These are phyloP conservation scores for Sugiyamaella xylanicola DNA, from an alignment of 1,139 yeast genomes.

Conservation along the genomic window DNA sequence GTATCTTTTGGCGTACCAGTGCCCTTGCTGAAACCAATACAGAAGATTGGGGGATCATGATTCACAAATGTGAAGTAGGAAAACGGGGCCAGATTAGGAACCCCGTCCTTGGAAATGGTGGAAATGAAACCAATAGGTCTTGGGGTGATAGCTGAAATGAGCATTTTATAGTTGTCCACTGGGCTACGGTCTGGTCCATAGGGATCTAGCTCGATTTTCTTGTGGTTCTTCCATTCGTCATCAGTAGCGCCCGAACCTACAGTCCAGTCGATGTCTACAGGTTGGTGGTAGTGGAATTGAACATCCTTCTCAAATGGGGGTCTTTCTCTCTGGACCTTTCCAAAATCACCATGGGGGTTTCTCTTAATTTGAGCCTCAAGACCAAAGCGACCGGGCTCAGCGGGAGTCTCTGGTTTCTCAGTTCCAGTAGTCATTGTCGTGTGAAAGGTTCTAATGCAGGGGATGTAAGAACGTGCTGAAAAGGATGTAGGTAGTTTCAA, in stretches of 20 bases:
- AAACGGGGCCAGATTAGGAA: constrained; percentile 58
- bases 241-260: constrained; percentile 54
- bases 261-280: constrained; percentile 45
- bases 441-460: neutral
- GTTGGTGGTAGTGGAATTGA: constrained; percentile 29
- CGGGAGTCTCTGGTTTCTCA: constrained; percentile 1
- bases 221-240: constrained; percentile 44
- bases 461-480: neutral
- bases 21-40: constrained; percentile 52
- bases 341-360: constrained; percentile 38
- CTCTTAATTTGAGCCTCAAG: constrained; percentile 29
- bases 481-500: too few species aligned
- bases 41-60: constrained; percentile 62
- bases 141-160: constrained; percentile 56
- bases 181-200: constrained; percentile 48
- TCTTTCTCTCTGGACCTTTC: constrained; percentile 39
- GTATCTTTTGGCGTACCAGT: constrained; percentile 53
- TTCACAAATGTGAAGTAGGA: constrained; percentile 55
- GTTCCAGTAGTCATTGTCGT: constrained; percentile 7
- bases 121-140: constrained; percentile 63
- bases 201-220: constrained; percentile 55
- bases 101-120: constrained; percentile 50
- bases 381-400: constrained; percentile 26
- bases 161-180: constrained; percentile 52
- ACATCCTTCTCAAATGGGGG: constrained; percentile 37